Base-by-base conservation (phyloP, 2,329 filamentous ascomycete species). In the Hypoxylon sp. region DNA sequence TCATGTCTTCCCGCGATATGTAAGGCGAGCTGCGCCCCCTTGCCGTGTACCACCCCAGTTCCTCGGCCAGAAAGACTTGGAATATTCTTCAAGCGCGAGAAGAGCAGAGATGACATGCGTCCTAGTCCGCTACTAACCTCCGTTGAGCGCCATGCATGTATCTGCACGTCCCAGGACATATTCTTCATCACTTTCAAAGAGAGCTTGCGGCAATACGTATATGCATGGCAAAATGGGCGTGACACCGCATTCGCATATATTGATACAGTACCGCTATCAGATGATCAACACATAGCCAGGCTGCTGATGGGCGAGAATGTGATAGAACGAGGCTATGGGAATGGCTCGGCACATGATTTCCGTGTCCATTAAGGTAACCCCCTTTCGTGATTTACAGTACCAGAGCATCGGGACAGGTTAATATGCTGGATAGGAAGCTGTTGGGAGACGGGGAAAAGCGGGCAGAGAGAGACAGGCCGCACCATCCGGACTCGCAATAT, bases 391-490 rank as follows among this genome's bases (percentile, higher is more conserved):
- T 47, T 54, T 31, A 23, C 29, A 24, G 17, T 52, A 52, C 56
- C 56, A 56, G 27, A 53, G 10, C 27, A 13, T 50, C 60, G 60
- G 59, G 51, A 40, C 51, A 33, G 29, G 23, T 29, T 15, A 20
- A 46, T 41, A 49, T 17, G 23, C 26, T 33, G 5, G 29, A 55
- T 43, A 37, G 37, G 35, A 38, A 46, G 27, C 20, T 41, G 11
- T 55, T 48, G 31, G 43, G 31, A 47, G 31, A 13, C 35, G 17
- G 24, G 43, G 31, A 35, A 35, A 9, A 15, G 18, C 31, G 31
- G 31, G 15, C n/a, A 20, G 26, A 55, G 27, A 49, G 33, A 60
- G 33, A 48, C 60, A 57, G 60, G 53, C 60, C 60, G 60, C 60
- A 49, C 57, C 57, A 54, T 33, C 35, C 41, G 52, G 29, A 42